Percentiles rank a stretch among this genome's conserved stretches.
phyloP scores from a whole-genome alignment of 805 yeast genomes.

The Ogataea chonburiensis region DNA sequence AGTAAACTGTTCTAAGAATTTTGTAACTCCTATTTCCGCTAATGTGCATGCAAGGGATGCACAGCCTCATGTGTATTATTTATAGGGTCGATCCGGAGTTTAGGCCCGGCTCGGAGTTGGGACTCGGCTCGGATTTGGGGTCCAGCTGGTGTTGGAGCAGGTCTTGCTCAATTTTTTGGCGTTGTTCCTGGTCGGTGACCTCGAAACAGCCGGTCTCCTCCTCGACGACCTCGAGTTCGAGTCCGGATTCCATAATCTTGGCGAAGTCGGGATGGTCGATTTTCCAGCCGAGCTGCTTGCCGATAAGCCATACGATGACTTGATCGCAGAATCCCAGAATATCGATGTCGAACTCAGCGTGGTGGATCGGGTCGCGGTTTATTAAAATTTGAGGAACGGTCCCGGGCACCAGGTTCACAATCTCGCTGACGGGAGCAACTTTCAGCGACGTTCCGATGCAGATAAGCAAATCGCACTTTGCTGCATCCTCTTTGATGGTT shows the following conservation, averaged over 20 bases:
- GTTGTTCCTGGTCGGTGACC: slow-evolving; percentile 32
- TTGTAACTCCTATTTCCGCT: too few relatives aligned
- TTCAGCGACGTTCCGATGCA: slow-evolving; percentile 90
- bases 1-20: background rate
- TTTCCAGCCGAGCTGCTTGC: slow-evolving; percentile 53
- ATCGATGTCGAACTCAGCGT: slow-evolving; percentile 75
- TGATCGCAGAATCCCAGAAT: slow-evolving; percentile 83
- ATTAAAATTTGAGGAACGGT: slow-evolving; percentile 80
- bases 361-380: slow-evolving; percentile 72
- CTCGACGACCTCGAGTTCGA: slow-evolving; percentile 32
- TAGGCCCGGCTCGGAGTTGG: background rate
- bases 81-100: slow-evolving; percentile 33
- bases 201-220: slow-evolving; percentile 36
- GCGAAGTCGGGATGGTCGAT: slow-evolving; percentile 54
- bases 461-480: slow-evolving; percentile 71
- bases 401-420: slow-evolving; percentile 70
- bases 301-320: slow-evolving; percentile 63
- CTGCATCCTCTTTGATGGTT: slow-evolving; percentile 54
- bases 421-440: slow-evolving; percentile 89
- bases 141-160: too few relatives aligned
- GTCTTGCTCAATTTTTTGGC: too few relatives aligned
- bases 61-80: too few relatives aligned
- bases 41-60: too few relatives aligned
- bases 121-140: too few relatives aligned
- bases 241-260: slow-evolving; percentile 33